These are phyloP conservation scores for Penicillium nucicola DNA, from an alignment of 495 filamentous ascomycete genomes.

Conservation along the genomic window DNA sequence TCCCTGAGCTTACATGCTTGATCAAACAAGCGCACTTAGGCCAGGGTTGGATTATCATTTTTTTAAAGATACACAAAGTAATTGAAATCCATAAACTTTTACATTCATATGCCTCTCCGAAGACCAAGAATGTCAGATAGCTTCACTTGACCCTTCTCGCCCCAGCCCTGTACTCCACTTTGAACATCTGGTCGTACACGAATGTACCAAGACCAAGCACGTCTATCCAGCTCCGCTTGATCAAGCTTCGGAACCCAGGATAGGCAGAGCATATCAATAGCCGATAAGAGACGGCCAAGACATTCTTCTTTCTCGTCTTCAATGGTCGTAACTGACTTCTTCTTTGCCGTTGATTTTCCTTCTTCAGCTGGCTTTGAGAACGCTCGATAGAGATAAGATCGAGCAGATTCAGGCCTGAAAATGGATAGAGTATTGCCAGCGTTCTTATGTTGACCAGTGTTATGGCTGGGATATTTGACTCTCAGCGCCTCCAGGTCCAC, in stretches of 20 bases:
- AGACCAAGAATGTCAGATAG: conserved; percentile 64
- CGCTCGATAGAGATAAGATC: conserved; percentile 38
- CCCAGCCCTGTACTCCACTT: conserved; percentile 71
- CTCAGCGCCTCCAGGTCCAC: conserved; percentile 69
- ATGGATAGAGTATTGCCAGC: conserved; percentile 52
- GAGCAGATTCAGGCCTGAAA: conserved; percentile 59
- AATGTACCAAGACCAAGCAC: conserved; percentile 80
- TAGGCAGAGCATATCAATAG: conserved; percentile 63
- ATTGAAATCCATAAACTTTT: neutral
- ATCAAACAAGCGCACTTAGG: too few species aligned
- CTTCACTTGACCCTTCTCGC: conserved; percentile 68
- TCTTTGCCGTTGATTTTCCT: conserved; percentile 4
- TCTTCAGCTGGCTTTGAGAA: conserved; percentile 14
- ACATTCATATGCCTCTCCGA: conserved; percentile 40
- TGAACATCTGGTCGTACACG: conserved; percentile 71
- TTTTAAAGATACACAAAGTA: too few species aligned
- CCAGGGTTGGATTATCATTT: too few species aligned
- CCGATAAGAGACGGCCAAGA: conserved; percentile 60
- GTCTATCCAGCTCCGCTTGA: conserved; percentile 62
- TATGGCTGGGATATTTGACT: conserved; percentile 26
- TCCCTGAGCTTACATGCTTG: neutral
- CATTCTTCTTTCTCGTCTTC: conserved; percentile 62
- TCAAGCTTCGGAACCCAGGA: conserved; percentile 63
- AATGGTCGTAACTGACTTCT: conserved; percentile 27
- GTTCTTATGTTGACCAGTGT: conserved; percentile 8